Evolutionary conservation across 495 filamentous ascomycete genomes (phyloP).

Genomic region (Immersiella caudata): DNA sequence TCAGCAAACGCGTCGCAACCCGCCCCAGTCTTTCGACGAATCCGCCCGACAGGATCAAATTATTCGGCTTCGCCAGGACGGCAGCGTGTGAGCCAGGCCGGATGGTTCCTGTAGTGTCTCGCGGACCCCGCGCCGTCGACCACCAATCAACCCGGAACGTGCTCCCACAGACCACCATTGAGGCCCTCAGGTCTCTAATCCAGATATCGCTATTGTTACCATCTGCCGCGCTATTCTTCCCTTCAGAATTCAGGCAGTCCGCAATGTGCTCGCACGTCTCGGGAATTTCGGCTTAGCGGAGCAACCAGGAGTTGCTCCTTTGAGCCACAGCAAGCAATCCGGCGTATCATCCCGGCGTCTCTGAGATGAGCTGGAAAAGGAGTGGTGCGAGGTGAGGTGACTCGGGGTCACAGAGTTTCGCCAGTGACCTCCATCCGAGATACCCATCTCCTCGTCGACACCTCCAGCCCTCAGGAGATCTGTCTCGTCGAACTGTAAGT

Average conservation of each 20-base stretch:
- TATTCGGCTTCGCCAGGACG: conserved; percentile 5
- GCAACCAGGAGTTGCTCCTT: no score
- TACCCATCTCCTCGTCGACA: background rate
- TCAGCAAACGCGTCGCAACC: background rate
- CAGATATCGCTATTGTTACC: conserved; percentile 8
- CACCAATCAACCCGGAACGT: conserved; percentile 44
- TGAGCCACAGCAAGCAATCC: background rate
- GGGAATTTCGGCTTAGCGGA: background rate
- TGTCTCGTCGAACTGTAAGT: background rate
- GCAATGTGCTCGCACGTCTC: background rate
- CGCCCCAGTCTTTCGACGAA: background rate
- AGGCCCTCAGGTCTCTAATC: conserved; percentile 10
- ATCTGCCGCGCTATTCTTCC: conserved; percentile 2
- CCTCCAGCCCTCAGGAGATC: background rate
- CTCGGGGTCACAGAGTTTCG: background rate
- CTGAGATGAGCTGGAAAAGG: background rate
- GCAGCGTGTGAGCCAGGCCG: conserved; percentile 10
- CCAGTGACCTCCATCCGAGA: background rate
- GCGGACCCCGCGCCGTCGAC: conserved; percentile 23
- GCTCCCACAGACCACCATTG: conserved; percentile 30
- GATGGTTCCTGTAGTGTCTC: conserved; percentile 24
- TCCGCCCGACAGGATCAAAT: conserved; percentile 8
- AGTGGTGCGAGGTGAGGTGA: background rate
- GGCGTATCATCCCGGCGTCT: background rate
- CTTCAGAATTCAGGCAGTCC: background rate